Evolutionary conservation across 2,329 filamentous ascomycete genomes (phyloP), one percentile per base, ranked within the genome.

Genomic region (Coniella vitis): DNA sequence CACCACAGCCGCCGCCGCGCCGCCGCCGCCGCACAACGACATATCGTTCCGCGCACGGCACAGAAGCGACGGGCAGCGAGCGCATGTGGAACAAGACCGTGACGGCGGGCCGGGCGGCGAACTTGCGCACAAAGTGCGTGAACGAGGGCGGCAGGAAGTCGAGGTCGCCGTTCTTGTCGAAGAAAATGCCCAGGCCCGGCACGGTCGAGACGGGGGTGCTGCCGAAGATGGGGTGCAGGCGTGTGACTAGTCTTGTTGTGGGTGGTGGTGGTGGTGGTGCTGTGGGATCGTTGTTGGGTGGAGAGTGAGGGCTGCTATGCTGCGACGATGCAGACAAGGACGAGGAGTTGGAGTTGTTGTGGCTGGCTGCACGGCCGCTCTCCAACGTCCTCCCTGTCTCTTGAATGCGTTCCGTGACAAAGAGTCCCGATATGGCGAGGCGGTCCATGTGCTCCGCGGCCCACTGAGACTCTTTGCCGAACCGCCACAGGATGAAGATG

Each of bases 381-480:
- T n/a, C n/a, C n/a, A n/a, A n/a, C n/a, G n/a, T n/a, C n/a, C n/a
- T n/a, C 35, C n/a, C 20, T n/a, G 35, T 9, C 35, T 37, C 16
- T 9, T 38, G 36, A 4, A 44, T 39, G 7, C 34, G 50, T 51
- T 45, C 53, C 40, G 59, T 41, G 16, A 67, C 32, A 12, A 45
- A 55, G 3, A 74, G 64, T 13, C 70, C 57, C 45, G 67, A 72
- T 4, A 73, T 71, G 38, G 72, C 69, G 48, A 81, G 70, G 4
- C 74, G 72, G 56, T 88, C 83, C 48, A 75, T 70, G 1, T 74
- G 73, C 65, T 90, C 86, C 2, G 85, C 80, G 7, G 66, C 67
- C 86, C 86, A 90, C 61, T 90, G 86, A 52, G 80, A 75, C 60
- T 89, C 84, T 62, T 90, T 90, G 14, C 86, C 86, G 57, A 81